A percentile compares a stretch with the other conserved stretches of the same genome.
These are phyloP conservation scores for Globisporangium middletonii DNA, from an alignment of 352 stramenopile genomes.

Conservation along the genomic window DNA sequence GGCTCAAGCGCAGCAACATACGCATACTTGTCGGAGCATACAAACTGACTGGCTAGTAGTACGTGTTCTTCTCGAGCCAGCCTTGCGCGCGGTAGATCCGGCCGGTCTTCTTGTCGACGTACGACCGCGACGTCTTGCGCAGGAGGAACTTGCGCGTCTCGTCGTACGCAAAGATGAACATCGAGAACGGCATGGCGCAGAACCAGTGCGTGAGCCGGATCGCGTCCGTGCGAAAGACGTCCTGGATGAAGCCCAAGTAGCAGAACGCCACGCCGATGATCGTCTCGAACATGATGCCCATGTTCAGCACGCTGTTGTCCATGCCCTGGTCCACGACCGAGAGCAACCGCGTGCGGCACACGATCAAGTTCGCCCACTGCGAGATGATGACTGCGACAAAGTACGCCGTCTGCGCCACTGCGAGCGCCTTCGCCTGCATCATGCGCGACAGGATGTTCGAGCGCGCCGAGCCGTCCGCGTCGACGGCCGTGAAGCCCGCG, in stretches of 20 bases:
- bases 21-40: no score
- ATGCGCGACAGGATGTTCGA: slow-evolving; percentile 79
- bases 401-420: slow-evolving; percentile 74
- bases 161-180: slow-evolving; percentile 83
- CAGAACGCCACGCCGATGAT: slow-evolving; percentile 65
- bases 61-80: slow-evolving; percentile 79
- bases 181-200: slow-evolving; percentile 72
- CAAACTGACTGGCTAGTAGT: slow-evolving; percentile 42
- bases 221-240: slow-evolving; percentile 64
- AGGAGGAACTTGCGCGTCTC: slow-evolving; percentile 86
- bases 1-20: no score
- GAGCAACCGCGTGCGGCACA: slow-evolving; percentile 85
- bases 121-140: slow-evolving; percentile 54
- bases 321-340: slow-evolving; percentile 84
- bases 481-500: slow-evolving; percentile 31
- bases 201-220: slow-evolving; percentile 84
- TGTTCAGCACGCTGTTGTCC: slow-evolving; percentile 85
- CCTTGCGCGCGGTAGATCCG: slow-evolving; percentile 50
- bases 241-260: slow-evolving; percentile 67
- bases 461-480: slow-evolving; percentile 16
- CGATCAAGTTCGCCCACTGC: slow-evolving; percentile 82
- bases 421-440: slow-evolving; percentile 61
- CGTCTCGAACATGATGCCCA: slow-evolving; percentile 84
- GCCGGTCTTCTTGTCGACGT: slow-evolving; percentile 40
- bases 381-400: slow-evolving; percentile 75